Evolutionary conservation across 2,329 filamentous ascomycete genomes (phyloP).

Genomic region (Calonectria hongkongensis): DNA sequence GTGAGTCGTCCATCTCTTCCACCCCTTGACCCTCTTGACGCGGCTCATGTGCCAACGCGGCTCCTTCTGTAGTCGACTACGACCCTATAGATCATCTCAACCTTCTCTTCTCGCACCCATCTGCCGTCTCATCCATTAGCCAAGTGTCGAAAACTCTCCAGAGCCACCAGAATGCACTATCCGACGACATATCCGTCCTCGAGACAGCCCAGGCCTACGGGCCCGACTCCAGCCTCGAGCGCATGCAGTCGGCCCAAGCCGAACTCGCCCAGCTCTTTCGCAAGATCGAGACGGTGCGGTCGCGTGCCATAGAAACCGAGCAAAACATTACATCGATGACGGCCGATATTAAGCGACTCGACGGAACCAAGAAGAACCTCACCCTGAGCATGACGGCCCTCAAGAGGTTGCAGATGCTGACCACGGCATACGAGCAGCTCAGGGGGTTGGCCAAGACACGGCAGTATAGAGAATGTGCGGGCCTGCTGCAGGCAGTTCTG

Average conservation of each 20-base stretch:
- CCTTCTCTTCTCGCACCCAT: conserved; percentile 92
- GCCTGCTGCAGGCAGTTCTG: conserved; percentile 93
- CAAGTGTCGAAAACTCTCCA: conserved; percentile 84
- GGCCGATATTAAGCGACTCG: conserved; percentile 96
- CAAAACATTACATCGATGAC: conserved; percentile 99
- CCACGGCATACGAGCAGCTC: conserved; percentile 98
- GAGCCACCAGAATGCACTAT: conserved; percentile 87
- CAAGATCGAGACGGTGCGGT: conserved; percentile 95
- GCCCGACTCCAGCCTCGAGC: conserved; percentile 89
- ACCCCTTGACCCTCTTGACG: conserved; percentile 34
- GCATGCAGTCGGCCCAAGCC: conserved; percentile 92
- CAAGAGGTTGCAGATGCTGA: conserved; percentile 98
- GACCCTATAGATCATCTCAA: conserved; percentile 96
- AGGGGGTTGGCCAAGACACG: conserved; percentile 87
- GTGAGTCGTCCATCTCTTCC: conserved; percentile 56
- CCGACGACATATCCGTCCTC: conserved; percentile 83
- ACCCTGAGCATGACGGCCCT: conserved; percentile 98
- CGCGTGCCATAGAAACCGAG: conserved; percentile 92
- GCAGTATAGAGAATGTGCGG: conserved; percentile 96
- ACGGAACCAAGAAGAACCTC: conserved; percentile 96
- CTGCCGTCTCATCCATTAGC: conserved; percentile 85
- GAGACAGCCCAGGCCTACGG: conserved; percentile 87
- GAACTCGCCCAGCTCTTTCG: conserved; percentile 93
- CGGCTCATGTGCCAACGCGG: conserved; percentile 47
- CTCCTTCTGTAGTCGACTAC: conserved; percentile 78